Conservation (phyloP, 116 monocot species). For the Papilionanthe hybrid region DNA sequence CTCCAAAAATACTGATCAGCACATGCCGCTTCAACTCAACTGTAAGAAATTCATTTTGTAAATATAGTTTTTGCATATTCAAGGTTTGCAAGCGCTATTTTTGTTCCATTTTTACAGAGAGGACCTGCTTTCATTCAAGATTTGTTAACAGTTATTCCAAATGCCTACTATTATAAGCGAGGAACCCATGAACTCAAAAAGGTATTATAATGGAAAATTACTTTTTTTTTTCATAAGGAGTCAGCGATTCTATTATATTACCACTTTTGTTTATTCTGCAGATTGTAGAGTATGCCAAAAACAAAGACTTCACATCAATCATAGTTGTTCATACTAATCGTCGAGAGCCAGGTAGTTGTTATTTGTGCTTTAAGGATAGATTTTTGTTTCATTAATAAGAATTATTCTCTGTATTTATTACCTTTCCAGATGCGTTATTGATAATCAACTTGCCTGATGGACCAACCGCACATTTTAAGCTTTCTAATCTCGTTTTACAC, state of each 20-base stretch:
- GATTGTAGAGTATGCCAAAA: slow-evolving; percentile 83
- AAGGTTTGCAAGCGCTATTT: not conserved
- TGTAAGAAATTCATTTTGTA: slow-evolving; percentile 26
- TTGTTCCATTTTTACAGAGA: slow-evolving; percentile 34
- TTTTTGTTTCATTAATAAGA: not conserved
- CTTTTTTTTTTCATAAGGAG: not conserved
- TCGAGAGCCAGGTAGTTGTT: slow-evolving; percentile 68
- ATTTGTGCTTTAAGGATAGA: not conserved
- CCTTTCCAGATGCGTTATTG: slow-evolving; percentile 62
- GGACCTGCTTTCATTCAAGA: slow-evolving; percentile 79
- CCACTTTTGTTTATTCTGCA: slow-evolving; percentile 25
- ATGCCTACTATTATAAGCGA: slow-evolving; percentile 80
- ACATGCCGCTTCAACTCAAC: slow-evolving; percentile 90
- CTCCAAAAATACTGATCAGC: slow-evolving; percentile 86
- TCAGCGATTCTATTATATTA: not conserved
- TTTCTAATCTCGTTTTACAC: slow-evolving; percentile 76
- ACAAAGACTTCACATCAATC: slow-evolving; percentile 79
- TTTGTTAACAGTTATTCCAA: slow-evolving; percentile 58
- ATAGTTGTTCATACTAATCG: slow-evolving; percentile 81
- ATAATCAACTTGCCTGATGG: slow-evolving; percentile 79
- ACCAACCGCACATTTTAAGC: slow-evolving; percentile 91
- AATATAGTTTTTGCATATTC: not conserved
- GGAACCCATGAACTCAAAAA: slow-evolving; percentile 94
- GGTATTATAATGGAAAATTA: slow-evolving; percentile 23
- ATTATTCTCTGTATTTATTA: not conserved